Evolutionary conservation across 306 rosid genomes (phyloP), one percentile per base, ranked within the genome.

Genomic region (Casuarina cunninghamiana): DNA sequence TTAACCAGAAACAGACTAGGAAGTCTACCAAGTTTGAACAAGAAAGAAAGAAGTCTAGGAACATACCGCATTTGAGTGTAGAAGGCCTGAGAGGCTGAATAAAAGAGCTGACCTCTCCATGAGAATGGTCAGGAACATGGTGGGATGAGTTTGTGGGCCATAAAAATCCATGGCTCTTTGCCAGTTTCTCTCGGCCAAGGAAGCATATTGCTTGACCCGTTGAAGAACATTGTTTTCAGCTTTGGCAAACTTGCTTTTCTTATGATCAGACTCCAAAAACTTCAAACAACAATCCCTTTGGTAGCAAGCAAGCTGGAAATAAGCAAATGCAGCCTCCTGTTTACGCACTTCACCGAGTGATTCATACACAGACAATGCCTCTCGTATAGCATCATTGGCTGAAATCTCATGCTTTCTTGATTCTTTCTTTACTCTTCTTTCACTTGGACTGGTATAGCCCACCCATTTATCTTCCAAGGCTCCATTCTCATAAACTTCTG

Each of bases 181-280:
- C 98, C 97, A 90, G 83, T 92, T 94, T 86, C 97, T 88, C 83
- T 92, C 98, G 4, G 97, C 98, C 86, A 92, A 84, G 75, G 92
- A 89, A 60, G 91, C 89, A 86, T 92, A 94, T 79, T 90, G 98
- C 86, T 90, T 94, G 83, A 90, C 92, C 80, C 97, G 92, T 75
- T 89, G 96, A 75, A 81, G 77, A 81, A 42, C 63, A 77, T 62
- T 77, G 78, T 76, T 88, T 81, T 94, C 97, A 10, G 83, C 88
- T 85, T 86, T 94, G 37, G 83, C 72, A 74, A 79, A 55, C 74
- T 43, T 73, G 69, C 78, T 85, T 77, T 86, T 90, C 88, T 89
- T 86, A 76, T 81, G 79, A 62, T 85, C 86, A 0, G 91, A 78
- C 87, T 86, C 91, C 89, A 90, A 75, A 80, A 92, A 94, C 88